Evolutionary conservation across 1,284 basidiomycete genomes (phyloP).

Genomic region (Pholiota adiposa): DNA sequence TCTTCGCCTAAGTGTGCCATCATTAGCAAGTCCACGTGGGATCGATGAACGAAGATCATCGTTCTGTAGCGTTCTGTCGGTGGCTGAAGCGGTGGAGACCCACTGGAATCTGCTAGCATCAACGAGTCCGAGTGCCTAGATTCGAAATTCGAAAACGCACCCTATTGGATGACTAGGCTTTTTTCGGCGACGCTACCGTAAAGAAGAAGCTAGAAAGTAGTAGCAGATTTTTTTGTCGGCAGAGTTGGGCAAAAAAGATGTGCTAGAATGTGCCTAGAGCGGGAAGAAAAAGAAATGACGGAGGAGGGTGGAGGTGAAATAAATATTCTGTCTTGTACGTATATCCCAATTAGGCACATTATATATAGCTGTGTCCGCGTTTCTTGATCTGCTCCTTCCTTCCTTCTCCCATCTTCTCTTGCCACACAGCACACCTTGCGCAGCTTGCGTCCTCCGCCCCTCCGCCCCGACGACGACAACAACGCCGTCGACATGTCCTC

Average conservation of each 20-base stretch:
- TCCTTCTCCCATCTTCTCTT: conserved; percentile 11
- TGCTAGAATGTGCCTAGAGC: neutral
- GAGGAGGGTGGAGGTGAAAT: neutral
- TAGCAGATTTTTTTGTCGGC: neutral
- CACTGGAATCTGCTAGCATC: neutral
- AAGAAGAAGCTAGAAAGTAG: neutral
- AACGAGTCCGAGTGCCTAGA: neutral
- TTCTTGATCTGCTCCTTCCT: conserved; percentile 24
- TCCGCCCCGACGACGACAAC: conserved; percentile 7
- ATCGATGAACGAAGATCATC: neutral
- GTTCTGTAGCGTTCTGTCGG: neutral
- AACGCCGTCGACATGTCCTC: conserved; percentile 10
- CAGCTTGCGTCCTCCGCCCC: neutral
- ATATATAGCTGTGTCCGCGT: conserved; percentile 28
- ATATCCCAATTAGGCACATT: conserved; percentile 17
- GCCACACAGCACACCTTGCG: neutral
- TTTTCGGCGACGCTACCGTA: too few species aligned
- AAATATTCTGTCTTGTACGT: neutral
- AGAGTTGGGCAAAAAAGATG: neutral
- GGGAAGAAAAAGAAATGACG: neutral
- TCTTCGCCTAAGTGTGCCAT: conserved; percentile 3
- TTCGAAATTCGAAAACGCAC: neutral
- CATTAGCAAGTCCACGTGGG: conserved; percentile 7
- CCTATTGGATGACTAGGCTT: too few species aligned
- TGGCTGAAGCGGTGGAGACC: neutral